phyloP scores from a whole-genome alignment of 2,329 filamentous ascomycete species.

The Paecilomyces sp. region DNA sequence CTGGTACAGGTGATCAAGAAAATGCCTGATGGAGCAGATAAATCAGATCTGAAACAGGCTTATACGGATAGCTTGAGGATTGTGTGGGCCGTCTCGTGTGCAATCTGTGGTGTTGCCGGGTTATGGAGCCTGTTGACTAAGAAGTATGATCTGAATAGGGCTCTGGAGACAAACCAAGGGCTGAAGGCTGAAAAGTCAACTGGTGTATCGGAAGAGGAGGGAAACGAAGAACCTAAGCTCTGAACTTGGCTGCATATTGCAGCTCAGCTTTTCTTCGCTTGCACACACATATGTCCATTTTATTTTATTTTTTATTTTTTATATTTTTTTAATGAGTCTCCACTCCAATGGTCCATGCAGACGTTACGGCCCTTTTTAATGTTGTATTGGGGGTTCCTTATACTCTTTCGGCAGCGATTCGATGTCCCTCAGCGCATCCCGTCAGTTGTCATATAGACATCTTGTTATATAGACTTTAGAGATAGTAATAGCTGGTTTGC shows the following conservation, averaged over 20 bases:
- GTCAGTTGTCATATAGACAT: too few relatives aligned
- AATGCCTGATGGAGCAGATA: constrained; percentile 39
- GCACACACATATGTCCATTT: background rate
- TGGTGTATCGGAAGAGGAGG: background rate
- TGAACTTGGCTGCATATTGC: background rate
- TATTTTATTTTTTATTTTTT: too few relatives aligned
- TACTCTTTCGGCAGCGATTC: background rate
- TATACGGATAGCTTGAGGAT: constrained; percentile 50
- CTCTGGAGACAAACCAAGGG: constrained; percentile 26
- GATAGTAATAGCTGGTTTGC: too few relatives aligned
- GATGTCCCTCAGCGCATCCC: too few relatives aligned
- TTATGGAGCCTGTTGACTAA: constrained; percentile 48
- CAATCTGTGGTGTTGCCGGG: constrained; percentile 44
- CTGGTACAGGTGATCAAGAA: constrained; percentile 53
- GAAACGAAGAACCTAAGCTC: background rate
- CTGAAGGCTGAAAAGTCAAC: constrained; percentile 8
- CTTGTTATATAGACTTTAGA: too few relatives aligned
- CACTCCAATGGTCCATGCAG: background rate
- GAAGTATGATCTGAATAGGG: constrained; percentile 36
- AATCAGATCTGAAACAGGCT: constrained; percentile 41
- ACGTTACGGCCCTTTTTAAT: background rate
- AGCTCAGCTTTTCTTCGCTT: background rate
- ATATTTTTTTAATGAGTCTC: background rate
- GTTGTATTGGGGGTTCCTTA: background rate
- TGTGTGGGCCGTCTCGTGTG: constrained; percentile 52